Base-by-base conservation (phyloP, 305 asterid genomes). In the Fraxinus nigra region DNA sequence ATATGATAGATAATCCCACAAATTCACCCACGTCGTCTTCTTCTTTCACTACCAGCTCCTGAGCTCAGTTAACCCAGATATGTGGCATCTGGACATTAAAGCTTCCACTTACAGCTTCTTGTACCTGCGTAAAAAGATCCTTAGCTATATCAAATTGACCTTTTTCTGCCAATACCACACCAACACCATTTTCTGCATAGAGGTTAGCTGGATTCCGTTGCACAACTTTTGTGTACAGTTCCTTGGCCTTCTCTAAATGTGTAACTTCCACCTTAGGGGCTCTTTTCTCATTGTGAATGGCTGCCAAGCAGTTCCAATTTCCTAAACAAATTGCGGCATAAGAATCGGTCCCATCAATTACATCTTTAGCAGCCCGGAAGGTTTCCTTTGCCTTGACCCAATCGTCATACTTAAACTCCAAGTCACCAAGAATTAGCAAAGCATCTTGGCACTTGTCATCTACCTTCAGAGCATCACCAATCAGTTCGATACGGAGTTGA, bases 301-400 rank as follows among this genome's bases (percentile, higher is more conserved):
- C 98, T 0, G 98, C 99, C 79, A 87, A 96, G 92, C 91, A 93
- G 86, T 96, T 96, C 99, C 99, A 95, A 76, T 95, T 95, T 16
- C 99, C 99, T 97, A 95, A 93, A 87, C 98, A 92, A 87, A 95
- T 93, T 75, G 97, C 92, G 84, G 99, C 95, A 91, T 92, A 96
- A 77, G 97, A 92, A 83, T 94, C 99, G 84, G 89, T 93, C 83
- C 92, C 93, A 88, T 85, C 91, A 75, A 91, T 87, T 61, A 88
- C 91, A 77, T 96, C 98, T 87, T 92, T 94, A 16, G 98, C 98
- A 18, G 85, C 82, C 56, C 98, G 92, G 83, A 96, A 93, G 75
- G 99, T 96, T 88, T 94, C 98, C 87, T 96, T 96, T 38, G 98
- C 99, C 90, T 94, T 96, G 84, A 95, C 98, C 99, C 99, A 94